Conservation (phyloP, 768 basidiomycete species). For the Phylloporus sp. region DNA sequence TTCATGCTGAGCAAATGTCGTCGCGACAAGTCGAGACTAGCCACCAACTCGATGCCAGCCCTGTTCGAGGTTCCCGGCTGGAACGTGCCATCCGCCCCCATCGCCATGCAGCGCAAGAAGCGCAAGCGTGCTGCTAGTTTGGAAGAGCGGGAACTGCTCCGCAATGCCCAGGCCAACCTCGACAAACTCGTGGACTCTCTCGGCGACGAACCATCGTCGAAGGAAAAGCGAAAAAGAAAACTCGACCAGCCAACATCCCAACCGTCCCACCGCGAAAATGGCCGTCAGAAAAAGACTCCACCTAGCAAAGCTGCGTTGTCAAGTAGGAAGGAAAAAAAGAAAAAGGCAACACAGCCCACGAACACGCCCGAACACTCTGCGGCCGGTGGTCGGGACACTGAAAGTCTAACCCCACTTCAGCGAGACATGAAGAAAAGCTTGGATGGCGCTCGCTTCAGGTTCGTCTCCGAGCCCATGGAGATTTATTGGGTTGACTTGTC, state of each 20-base stretch:
- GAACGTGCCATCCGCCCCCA: conserved; percentile 45
- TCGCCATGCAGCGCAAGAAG: conserved; percentile 36
- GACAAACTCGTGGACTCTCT: conserved; percentile 58
- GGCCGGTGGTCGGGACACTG: conserved; percentile 8
- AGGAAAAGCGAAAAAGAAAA: conserved; percentile 18
- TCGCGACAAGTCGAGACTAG: too few species aligned
- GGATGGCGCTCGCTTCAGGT: conserved; percentile 88
- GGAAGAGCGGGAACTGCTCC: conserved; percentile 35
- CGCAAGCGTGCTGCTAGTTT: conserved; percentile 49
- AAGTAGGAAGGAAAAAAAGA: conserved; percentile 18
- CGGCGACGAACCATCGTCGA: conserved; percentile 17
- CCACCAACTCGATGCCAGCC: conserved; percentile 23
- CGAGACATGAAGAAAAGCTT: conserved; percentile 71
- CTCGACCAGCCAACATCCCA: background rate
- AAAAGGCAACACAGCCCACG: conserved; percentile 21
- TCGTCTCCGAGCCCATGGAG: background rate
- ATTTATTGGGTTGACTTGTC: conserved; percentile 6
- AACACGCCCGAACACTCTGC: conserved; percentile 15
- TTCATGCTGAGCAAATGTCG: too few species aligned
- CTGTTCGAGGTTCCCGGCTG: conserved; percentile 70
- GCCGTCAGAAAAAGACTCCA: too few species aligned
- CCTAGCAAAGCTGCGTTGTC: background rate
- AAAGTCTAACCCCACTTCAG: conserved; percentile 66
- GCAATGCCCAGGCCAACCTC: conserved; percentile 45
- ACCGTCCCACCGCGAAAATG: conserved; percentile 3